Evolutionary conservation across 2,329 filamentous ascomycete genomes (phyloP).

Genomic region (Periconia sp.): DNA sequence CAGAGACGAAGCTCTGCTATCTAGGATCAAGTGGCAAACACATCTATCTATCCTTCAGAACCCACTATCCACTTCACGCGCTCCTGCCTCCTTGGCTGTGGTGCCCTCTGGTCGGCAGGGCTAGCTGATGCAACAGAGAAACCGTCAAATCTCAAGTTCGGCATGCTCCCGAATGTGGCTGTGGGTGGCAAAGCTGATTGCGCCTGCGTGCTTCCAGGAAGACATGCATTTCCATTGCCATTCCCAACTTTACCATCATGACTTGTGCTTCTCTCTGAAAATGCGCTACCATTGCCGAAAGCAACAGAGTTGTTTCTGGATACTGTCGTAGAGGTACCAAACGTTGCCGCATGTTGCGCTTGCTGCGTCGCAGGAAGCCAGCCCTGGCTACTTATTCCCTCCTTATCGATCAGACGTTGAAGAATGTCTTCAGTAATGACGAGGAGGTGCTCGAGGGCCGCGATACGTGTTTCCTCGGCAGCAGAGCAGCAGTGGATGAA

Average conservation of each 20-base stretch:
- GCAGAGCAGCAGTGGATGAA: slow-evolving; percentile 43
- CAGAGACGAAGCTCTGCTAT: too few species aligned
- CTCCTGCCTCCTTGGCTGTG: slow-evolving; percentile 12
- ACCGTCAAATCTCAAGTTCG: slow-evolving; percentile 1
- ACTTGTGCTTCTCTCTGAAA: too few species aligned
- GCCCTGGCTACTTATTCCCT: slow-evolving; percentile 42
- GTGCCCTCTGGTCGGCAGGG: background rate
- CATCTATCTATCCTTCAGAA: slow-evolving; percentile 27
- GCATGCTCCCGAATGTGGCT: slow-evolving; percentile 16
- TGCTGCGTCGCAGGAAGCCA: slow-evolving; percentile 43
- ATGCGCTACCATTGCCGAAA: too few species aligned
- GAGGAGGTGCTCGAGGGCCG: slow-evolving; percentile 41
- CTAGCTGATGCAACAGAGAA: background rate
- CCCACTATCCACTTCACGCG: slow-evolving; percentile 45
- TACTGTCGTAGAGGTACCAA: slow-evolving; percentile 12
- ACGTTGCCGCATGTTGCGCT: slow-evolving; percentile 37
- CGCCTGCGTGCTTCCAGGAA: too few species aligned
- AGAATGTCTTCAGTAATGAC: slow-evolving; percentile 44
- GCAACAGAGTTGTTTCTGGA: background rate
- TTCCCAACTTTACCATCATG: too few species aligned
- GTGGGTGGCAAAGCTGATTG: too few species aligned
- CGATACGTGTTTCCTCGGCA: slow-evolving; percentile 36
- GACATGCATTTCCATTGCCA: too few species aligned
- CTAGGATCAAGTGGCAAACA: too few species aligned
- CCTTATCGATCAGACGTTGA: slow-evolving; percentile 36